Evolutionary conservation across 768 basidiomycete species (phyloP), one percentile per base, ranked within the genome.

Genomic region (Rhodosporidiobolus sp.): DNA sequence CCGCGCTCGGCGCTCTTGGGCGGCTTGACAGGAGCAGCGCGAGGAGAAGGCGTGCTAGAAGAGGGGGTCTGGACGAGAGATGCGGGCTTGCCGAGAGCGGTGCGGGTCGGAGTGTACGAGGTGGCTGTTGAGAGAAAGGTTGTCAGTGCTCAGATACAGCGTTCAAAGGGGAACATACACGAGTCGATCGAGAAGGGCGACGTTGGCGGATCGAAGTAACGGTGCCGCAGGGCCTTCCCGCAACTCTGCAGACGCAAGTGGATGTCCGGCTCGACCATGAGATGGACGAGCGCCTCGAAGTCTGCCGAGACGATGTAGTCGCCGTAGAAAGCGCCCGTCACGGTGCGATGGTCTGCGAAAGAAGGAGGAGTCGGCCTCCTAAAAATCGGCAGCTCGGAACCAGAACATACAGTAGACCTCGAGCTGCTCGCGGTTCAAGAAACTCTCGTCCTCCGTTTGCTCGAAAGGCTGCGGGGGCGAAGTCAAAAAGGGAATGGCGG

Each of bases 351-450:
- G 65, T 72, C 73, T 73, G 58, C 8, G 14, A 26, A 26, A 6
- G 3, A 6, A 32, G 52, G 14, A 32, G 24, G 19, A 4, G 19
- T 28, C 12, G 11, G 26, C 10, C 30, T 4, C 3, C 35, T 1
- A 30, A 4, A 53, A 32, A 22, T 71, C 14, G 50, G n/a, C n/a
- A n/a, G n/a, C 8, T 54, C 52, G 8, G 28, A 59, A 20, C 81
- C 86, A 49, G 70, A 5, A 24, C 77, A 64, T 6, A 94, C 93
- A 95, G 80, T 99, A 99, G 64, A 85, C 85, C 79, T 92, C 89
- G 34, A 95, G 81, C 74, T 92, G 90, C 54, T 52, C 86, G 85
- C 73, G 89, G 79, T 80, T 94, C 90, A 64, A 77, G 62, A 67
- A 76, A 26, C 60, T 69, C 45, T 75, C 74, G 4, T 68, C 52